Base-by-base conservation (phyloP, 345 rosid genomes). In the Pistacia atlantica region DNA sequence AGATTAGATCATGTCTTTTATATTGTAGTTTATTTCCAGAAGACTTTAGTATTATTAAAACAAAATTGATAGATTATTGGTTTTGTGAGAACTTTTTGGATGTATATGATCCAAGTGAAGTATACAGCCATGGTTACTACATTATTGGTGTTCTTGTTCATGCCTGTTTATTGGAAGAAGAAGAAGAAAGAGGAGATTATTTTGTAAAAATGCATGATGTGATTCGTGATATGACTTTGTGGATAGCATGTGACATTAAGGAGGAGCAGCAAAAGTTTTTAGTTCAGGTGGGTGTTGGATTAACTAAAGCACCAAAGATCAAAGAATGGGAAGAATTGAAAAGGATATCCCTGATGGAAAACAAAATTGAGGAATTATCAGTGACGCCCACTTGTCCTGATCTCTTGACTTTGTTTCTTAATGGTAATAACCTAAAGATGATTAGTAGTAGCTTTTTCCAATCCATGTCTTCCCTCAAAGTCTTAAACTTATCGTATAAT, bases 181-280 rank as follows among this genome's bases (percentile, higher is more conserved):
- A 1, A n/a, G 48, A 54, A 25, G 59, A 35, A 22, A 28, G 1
- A 20, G 42, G 48, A 1, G 76, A 71, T 4, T 12, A 6, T 8
- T 2, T 10, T 28, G 81, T 86, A 3, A 83, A 79, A 59, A 83
- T 88, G 89, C 91, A 84, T 70, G 84, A 82, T 57, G 67, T 89
- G 54, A 65, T 89, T 6, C 85, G 86, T 0, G 89, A 86, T 17
- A 76, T 82, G 84, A 77, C 82, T 11, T 52, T 89, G 14, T 87
- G 87, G 90, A 49, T 87, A 54, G 79, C 77, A 2, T 48, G 62
- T 8, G 38, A 63, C 9, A 31, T 18, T 35, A 25, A 25, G 25
- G 77, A 81, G 14, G 42, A 64, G 5, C 61, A 82, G 51, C 55
- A 77, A 33, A 57, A 74, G 17, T 67, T 65, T 42, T 17, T 65